These are phyloP conservation scores for Bombardia bombarda DNA, from an alignment of 495 filamentous ascomycete species.

Conservation along the genomic window DNA sequence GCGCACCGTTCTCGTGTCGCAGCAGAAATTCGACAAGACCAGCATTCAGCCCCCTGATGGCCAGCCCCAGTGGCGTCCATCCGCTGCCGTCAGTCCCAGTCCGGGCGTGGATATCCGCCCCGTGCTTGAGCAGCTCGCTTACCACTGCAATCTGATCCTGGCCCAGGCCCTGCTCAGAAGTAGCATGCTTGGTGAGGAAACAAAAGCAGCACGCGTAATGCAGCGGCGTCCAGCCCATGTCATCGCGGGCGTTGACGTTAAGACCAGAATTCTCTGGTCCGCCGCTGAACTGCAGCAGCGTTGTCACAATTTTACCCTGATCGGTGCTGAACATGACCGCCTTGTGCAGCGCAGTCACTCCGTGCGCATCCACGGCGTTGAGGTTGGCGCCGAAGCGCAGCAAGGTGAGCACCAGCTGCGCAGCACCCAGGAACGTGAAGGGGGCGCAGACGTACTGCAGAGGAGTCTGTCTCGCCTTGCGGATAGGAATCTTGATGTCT, in stretches of 20 bases:
- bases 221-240: conserved; percentile 11
- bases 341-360: conserved; percentile 9
- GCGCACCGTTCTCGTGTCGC: too few species aligned
- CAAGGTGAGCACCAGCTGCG: not conserved
- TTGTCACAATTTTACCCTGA: not conserved
- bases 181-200: not conserved
- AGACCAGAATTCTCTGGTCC: conserved; percentile 6
- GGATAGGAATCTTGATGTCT: not conserved
- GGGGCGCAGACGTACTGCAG: conserved; percentile 4
- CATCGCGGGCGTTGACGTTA: conserved; percentile 6
- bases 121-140: not conserved
- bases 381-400: conserved; percentile 7
- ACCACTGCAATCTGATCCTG: not conserved
- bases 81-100: not conserved
- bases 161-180: too few species aligned
- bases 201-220: conserved; percentile 14
- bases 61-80: not conserved
- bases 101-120: not conserved
- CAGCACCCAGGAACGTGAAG: not conserved
- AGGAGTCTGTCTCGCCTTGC: not conserved
- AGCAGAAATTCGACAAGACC: not conserved
- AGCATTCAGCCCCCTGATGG: not conserved
- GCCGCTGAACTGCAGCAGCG: conserved; percentile 3
- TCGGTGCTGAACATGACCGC: conserved; percentile 5
- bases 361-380: not conserved